Base-by-base conservation (phyloP, 305 asterid species). In the Salvia sclarea region DNA sequence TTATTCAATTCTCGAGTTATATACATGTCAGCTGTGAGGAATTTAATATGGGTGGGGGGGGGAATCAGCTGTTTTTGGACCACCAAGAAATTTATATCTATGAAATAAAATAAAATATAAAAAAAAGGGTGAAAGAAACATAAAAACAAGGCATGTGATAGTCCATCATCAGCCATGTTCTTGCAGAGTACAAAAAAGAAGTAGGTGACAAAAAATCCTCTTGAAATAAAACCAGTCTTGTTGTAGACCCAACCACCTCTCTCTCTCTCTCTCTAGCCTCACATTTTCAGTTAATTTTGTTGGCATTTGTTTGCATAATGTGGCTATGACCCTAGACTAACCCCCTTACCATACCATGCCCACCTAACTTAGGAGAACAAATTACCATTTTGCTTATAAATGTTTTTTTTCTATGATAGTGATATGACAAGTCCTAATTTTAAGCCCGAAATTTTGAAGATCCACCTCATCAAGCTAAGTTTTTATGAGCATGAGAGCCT, bases 101-200 rank as follows among this genome's bases (percentile, higher is more conserved):
- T 10, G 28, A 30, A 64, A 54, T 25, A 25, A 52, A 21, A 2
- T 22, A 0, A 13, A 13, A 5, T n/a, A 4, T 14, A 14, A 0
- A 47, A 9, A 48, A 48, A 48, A 55, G n/a, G 7, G 1, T 37
- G 17, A 25, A 25, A 52, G 25, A 43, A 68, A 71, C 72, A 70
- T 40, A 69, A 72, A 77, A 80, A 72, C 80, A 78, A 33, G 73
- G 70, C 88, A 81, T 75, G 86, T 83, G 86, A 79, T 21, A 49
- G 78, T 78, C 81, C 81, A 71, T 78, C 78, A 75, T 73, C 74
- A 65, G 78, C 88, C 88, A 81, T 79, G 88, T 83, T 83, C 72
- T 47, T 77, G 83, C 77, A 79, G 56, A 66, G 72, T 62, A 66
- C 83, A 80, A 61, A 74, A 65, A 14, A 64, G 76, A 71, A 68